phyloP scores from a whole-genome alignment of 2,329 filamentous ascomycete species.

The Cercospora sp. region DNA sequence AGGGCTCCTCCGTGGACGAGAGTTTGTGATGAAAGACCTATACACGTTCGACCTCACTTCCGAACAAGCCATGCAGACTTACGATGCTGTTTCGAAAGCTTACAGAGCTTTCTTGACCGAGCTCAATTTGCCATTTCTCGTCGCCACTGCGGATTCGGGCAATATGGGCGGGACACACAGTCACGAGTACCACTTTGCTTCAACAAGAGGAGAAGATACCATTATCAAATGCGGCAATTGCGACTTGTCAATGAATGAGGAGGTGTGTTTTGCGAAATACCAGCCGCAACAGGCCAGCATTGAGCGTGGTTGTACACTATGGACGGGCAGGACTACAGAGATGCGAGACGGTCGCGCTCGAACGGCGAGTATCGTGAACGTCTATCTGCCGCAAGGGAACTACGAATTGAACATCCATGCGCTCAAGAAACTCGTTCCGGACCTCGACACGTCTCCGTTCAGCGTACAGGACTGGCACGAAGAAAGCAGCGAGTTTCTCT shows the following conservation, averaged over 20 bases:
- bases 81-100: constrained; percentile 68
- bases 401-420: constrained; percentile 59
- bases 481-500: constrained; percentile 43
- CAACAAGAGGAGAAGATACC: constrained; percentile 78
- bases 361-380: constrained; percentile 63
- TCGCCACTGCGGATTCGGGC: constrained; percentile 90
- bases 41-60: constrained; percentile 84
- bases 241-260: constrained; percentile 79
- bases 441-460: constrained; percentile 60
- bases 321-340: constrained; percentile 19
- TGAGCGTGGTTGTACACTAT: constrained; percentile 18
- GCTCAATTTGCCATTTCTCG: constrained; percentile 77
- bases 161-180: constrained; percentile 91
- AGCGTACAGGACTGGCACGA: constrained; percentile 13
- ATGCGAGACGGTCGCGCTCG: constrained; percentile 30
- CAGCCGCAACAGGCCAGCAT: background rate
- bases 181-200: constrained; percentile 90
- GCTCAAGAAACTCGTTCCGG: constrained; percentile 65
- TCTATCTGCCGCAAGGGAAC: constrained; percentile 48
- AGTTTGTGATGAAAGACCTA: constrained; percentile 97
- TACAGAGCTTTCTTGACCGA: constrained; percentile 80
- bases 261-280: constrained; percentile 55
- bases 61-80: constrained; percentile 74
- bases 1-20: constrained; percentile 80
- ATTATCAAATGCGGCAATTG: constrained; percentile 75